Evolutionary conservation across 2,329 filamentous ascomycete species (phyloP), one percentile per base, ranked within the genome.

Genomic region (Byssoonygena ceratinophila): DNA sequence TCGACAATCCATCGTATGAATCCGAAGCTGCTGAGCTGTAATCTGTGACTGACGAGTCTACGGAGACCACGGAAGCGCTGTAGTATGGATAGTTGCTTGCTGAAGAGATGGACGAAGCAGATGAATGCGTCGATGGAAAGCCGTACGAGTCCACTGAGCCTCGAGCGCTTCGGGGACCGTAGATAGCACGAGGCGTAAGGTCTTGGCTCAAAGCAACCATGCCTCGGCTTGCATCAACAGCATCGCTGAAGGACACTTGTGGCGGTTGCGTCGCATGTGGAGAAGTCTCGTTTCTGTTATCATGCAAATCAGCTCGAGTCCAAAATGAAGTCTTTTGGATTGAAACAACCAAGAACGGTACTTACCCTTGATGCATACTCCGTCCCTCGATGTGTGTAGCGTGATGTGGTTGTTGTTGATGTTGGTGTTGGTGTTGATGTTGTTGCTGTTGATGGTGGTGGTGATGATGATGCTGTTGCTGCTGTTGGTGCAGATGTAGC

Each of bases 161-260:
- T 58, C 88, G 78, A 54, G 79, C 78, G 53, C 73, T 73, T 46
- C 82, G 75, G 58, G 80, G 78, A 56, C 85, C 87, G 64, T 95
- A 95, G 62, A 95, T 87, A 66, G 91, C 92, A 57, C 90, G 78
- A 11, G 90, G 88, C 1, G 89, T 95, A 62, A 83, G 71, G 61
- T 96, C 89, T 71, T 96, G 89, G 77, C 87, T 94, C 79, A 97
- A 86, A 34, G 89, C 88, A 23, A 96, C 79, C 87, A 97, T 96
- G 60, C 89, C 88, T 56, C 92, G 85, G 66, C 89, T 90, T 22
- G 90, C 90, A 67, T 96, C 91, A 53, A 97, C 81, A 25, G 88
- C 87, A 65, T 96, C 91, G 59, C 84, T 87, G 67, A 49, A 54
- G 77, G 75, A 46, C 69, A 64, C 68, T 82, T 48, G 31, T 40